Base-by-base conservation (phyloP, 306 rosid genomes). In the Fragaria vesca region DNA sequence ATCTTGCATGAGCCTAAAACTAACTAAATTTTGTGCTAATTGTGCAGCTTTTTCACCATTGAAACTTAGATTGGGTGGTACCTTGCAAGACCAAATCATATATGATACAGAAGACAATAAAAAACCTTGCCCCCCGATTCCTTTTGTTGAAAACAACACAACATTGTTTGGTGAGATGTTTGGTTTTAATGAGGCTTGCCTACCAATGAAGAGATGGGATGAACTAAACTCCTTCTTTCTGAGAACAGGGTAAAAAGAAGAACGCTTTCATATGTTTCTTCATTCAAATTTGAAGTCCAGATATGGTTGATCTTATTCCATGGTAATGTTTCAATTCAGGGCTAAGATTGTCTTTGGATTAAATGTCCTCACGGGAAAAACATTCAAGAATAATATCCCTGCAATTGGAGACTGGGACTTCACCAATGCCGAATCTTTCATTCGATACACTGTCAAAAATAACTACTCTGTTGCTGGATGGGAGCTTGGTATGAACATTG, bases 201-300 rank as follows among this genome's bases (percentile, higher is more conserved):
- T 95, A 50, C 94, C 97, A 11, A 73, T 86, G 91, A 34, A 76
- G 46, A 93, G 98, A 85, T 95, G 99, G 99, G 99, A 95, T 89
- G 90, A 91, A 81, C 72, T 95, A 16, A 95, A 90, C 85, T 84
- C 83, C 78, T 89, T 95, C 78, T 89, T 95, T 79, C 61, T 77
- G 66, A 86, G 90, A 86, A 67, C 98, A 46, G 98, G 99, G 97
- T 93, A 93, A 86, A 51, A 66, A 66, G 65, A 48, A 4, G 47
- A 54, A 8, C 48, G 62, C 46, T 17, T 28, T 26, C 45, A 26
- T 73, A 69, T 77, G 70, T 79, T 58, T n/a, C 30, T 30, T 65
- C 12, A 67, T 50, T 20, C 15, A 26, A 69, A 30, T 36, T 57
- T 80, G n/a, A 74, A 36, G 48, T 62, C 72, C 40, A 78, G 69